phyloP scores from a whole-genome alignment of 2,329 filamentous ascomycete genomes.

The Neonectria punicea region DNA sequence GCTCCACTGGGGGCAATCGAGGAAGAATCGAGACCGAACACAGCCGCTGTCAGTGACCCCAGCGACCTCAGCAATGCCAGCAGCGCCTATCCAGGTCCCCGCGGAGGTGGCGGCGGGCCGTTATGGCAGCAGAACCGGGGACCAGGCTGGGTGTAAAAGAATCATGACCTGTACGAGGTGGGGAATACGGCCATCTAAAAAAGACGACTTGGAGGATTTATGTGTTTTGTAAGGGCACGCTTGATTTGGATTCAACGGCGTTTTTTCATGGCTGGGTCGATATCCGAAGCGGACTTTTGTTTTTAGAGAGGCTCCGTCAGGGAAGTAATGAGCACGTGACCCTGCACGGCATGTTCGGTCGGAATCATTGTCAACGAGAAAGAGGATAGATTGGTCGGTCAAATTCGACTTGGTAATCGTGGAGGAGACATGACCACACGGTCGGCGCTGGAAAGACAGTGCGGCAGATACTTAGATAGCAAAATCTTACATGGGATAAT shows the following conservation, averaged over 20 bases:
- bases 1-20: constrained; percentile 52
- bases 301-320: constrained; percentile 4
- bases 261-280: constrained; percentile 16
- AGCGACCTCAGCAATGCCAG: constrained; percentile 28
- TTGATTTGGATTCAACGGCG: constrained; percentile 15
- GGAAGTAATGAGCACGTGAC: constrained; percentile 18
- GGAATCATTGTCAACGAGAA: constrained; percentile 1
- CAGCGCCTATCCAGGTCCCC: constrained; percentile 37
- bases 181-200: constrained; percentile 17
- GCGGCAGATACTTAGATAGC: constrained; percentile 32
- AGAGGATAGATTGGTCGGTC: constrained; percentile 8
- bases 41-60: constrained; percentile 29
- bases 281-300: constrained; percentile 23
- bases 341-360: constrained; percentile 8
- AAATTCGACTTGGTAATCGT: constrained; percentile 28
- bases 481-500: constrained; percentile 12
- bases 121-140: constrained; percentile 66
- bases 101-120: constrained; percentile 50
- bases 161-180: constrained; percentile 49
- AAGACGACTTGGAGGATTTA: constrained; percentile 1
- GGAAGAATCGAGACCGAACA: constrained; percentile 44
- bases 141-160: constrained; percentile 58
- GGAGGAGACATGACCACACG: constrained; percentile 32
- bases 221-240: background rate
- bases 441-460: constrained; percentile 19